Conservation (phyloP, 345 rosid species). For the Isatis tinctoria region DNA sequence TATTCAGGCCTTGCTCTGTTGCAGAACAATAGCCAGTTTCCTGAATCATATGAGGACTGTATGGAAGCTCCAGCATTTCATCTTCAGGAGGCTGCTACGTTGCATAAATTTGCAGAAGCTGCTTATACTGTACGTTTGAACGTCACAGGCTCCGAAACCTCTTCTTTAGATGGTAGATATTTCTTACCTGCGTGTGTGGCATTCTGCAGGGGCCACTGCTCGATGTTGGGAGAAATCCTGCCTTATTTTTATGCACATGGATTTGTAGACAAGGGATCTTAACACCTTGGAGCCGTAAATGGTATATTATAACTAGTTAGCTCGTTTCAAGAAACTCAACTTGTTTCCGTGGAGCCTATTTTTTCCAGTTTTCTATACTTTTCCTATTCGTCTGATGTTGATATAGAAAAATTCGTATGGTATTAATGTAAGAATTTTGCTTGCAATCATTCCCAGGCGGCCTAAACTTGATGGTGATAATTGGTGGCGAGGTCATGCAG, state of each 20-base stretch:
- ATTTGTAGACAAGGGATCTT: constrained; percentile 79
- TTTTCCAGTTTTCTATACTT: neutral
- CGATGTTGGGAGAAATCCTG: constrained; percentile 81
- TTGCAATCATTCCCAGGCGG: constrained; percentile 43
- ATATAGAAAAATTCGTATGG: neutral
- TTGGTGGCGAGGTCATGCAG: constrained; percentile 97
- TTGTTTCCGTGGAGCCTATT: constrained; percentile 6
- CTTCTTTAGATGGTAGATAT: neutral
- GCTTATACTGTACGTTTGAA: constrained; percentile 68
- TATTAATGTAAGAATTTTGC: neutral
- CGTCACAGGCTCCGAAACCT: neutral
- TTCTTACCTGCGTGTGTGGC: constrained; percentile 7
- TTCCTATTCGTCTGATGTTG: neutral
- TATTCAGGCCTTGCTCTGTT: constrained; percentile 84
- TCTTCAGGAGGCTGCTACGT: constrained; percentile 56
- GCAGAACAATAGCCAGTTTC: constrained; percentile 47
- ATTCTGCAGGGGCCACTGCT: constrained; percentile 79
- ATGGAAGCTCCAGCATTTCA: constrained; percentile 57
- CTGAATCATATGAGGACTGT: constrained; percentile 39
- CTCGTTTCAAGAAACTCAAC: constrained; percentile 25
- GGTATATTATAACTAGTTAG: constrained; percentile 34
- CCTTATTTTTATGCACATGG: constrained; percentile 83
- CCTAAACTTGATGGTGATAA: constrained; percentile 84
- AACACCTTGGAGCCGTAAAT: constrained; percentile 74
- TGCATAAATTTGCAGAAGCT: constrained; percentile 92